A percentile compares a stretch with the other conserved stretches of the same genome.
Evolutionary conservation across 2,329 filamentous ascomycete species (phyloP).

Genomic region (Ophiostoma piceae): DNA sequence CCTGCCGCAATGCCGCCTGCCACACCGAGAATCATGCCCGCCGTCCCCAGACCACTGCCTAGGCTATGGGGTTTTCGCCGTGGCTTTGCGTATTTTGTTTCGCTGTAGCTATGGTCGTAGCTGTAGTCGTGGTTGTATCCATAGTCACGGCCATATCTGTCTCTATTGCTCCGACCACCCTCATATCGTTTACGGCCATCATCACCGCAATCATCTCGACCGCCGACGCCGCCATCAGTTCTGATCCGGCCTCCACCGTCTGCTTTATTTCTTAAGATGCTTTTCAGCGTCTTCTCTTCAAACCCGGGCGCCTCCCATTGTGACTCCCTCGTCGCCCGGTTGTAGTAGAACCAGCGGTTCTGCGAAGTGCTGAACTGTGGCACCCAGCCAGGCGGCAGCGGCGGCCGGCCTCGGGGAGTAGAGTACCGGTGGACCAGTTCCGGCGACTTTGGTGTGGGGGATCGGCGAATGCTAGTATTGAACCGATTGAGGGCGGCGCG

Average conservation of each 20-base stretch:
- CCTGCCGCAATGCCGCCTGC: slow-evolving; percentile 23
- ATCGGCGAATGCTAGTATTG: not conserved
- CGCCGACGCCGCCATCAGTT: not conserved
- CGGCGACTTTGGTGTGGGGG: not conserved
- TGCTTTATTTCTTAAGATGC: not conserved
- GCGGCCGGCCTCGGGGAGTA: slow-evolving; percentile 37
- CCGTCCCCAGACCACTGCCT: slow-evolving; percentile 2
- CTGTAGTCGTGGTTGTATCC: not conserved
- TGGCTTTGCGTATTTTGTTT: not conserved
- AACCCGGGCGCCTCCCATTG: slow-evolving; percentile 49
- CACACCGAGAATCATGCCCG: slow-evolving; percentile 19
- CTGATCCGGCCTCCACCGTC: not conserved
- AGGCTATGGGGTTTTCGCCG: not conserved
- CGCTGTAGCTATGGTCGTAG: not conserved
- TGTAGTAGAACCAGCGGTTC: slow-evolving; percentile 54
- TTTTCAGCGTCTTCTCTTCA: slow-evolving; percentile 11
- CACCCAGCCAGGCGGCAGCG: slow-evolving; percentile 50
- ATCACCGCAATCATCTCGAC: not conserved
- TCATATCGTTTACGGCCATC: not conserved
- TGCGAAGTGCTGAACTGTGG: slow-evolving; percentile 51
- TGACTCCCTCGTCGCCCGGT: slow-evolving; percentile 49
- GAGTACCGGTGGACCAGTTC: slow-evolving; percentile 22
- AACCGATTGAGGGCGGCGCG: not conserved
- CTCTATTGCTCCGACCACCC: not conserved
- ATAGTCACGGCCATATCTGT: not conserved